Percentiles rank a stretch among this genome's conserved stretches.
These are phyloP conservation scores for Lentinula detonsa DNA, from an alignment of 768 basidiomycete genomes.

Conservation along the genomic window DNA sequence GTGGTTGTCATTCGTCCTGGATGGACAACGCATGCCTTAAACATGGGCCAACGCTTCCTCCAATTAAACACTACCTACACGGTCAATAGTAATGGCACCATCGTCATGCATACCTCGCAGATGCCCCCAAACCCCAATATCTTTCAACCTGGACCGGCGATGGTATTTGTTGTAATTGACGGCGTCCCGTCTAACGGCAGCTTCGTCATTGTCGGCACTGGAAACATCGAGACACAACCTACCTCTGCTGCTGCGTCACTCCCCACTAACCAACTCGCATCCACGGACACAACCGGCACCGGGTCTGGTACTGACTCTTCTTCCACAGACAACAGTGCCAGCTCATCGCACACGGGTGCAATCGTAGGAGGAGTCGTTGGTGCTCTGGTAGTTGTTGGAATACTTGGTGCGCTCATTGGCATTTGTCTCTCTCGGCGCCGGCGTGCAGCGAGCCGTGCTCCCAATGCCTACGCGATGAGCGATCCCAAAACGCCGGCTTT, in stretches of 20 bases:
- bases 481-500: constrained; percentile 9
- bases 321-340: background rate
- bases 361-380: constrained; percentile 49
- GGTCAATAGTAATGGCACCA: constrained; percentile 73
- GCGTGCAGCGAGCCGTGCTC: constrained; percentile 29
- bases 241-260: constrained; percentile 35
- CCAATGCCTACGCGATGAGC: constrained; percentile 32
- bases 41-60: constrained; percentile 78
- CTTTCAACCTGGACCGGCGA: constrained; percentile 84
- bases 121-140: constrained; percentile 80
- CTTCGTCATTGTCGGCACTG: constrained; percentile 73
- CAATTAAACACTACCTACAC: constrained; percentile 85
- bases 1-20: constrained; percentile 79
- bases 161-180: constrained; percentile 76
- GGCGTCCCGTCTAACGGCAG: constrained; percentile 82
- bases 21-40: constrained; percentile 82
- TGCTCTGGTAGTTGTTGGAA: constrained; percentile 40
- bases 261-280: constrained; percentile 43
- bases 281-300: constrained; percentile 26
- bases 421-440: constrained; percentile 47
- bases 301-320: constrained; percentile 5
- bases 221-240: constrained; percentile 70
- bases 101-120: constrained; percentile 76
- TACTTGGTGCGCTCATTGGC: constrained; percentile 44
- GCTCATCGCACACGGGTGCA: constrained; percentile 28